A percentile compares a stretch with the other conserved stretches of the same genome.
These are phyloP conservation scores for Nissolia schottii DNA, from an alignment of 306 rosid species.

Conservation along the genomic window DNA sequence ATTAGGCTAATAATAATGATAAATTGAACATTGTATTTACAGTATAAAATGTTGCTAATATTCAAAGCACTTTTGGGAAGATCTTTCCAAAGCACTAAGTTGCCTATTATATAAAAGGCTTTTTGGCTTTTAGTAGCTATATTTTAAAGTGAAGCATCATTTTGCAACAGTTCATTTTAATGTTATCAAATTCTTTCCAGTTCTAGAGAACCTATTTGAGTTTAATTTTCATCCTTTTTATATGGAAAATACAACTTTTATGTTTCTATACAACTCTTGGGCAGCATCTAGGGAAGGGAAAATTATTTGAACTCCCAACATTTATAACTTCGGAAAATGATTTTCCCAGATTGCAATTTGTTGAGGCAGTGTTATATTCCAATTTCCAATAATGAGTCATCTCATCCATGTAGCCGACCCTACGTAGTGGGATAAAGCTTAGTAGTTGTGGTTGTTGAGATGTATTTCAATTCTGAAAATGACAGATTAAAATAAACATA, in stretches of 20 bases:
- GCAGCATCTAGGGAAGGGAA: not conserved
- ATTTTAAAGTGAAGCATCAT: not conserved
- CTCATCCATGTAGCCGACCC: no score
- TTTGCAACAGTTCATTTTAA: not conserved
- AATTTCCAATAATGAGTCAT: no score
- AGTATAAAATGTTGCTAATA: constrained; percentile 1
- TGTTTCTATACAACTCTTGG: not conserved
- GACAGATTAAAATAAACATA: not conserved
- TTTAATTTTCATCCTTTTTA: no score
- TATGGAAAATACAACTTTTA: not conserved
- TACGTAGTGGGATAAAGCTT: no score
- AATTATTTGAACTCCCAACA: not conserved
- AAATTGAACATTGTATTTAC: not conserved
- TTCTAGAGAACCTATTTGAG: not conserved
- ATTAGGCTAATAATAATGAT: not conserved
- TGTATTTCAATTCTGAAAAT: not conserved
- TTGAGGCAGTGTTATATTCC: not conserved
- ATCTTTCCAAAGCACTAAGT: not conserved
- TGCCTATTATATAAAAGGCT: not conserved
- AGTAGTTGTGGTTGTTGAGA: no score
- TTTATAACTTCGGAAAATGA: constrained; percentile 10
- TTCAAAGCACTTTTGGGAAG: not conserved
- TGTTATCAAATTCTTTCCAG: not conserved
- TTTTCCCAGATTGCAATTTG: not conserved
- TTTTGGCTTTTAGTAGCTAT: not conserved